Evolutionary conservation across 805 yeast genomes (phyloP), one percentile per base, ranked within the genome.

Genomic region (Candida germanica): DNA sequence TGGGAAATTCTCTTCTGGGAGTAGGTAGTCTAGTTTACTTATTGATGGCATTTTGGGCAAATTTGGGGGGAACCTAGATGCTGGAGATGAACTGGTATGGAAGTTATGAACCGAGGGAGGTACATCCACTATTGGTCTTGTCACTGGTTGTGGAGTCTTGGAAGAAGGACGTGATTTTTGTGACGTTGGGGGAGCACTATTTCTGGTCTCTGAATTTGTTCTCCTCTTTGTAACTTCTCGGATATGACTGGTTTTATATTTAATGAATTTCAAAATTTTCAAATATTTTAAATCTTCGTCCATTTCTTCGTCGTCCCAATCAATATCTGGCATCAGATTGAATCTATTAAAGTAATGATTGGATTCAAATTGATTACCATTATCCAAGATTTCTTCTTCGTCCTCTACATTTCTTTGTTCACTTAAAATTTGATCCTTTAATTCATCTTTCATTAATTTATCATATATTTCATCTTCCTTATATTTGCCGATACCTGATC

Each of bases 301-400:
- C 70, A 67, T 56, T 15, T 64, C 66, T 43, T 67, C 73, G 39
- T 68, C 72, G 40, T 68, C 73, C 73, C 73, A 67, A 46, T 67
- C 73, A 5, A 66, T 65, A n/a, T 53, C 62, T 12, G 36, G 7
- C 2, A 40, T 14, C 23, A 31, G 38, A 20, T 33, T 31, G 38
- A 45, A 45, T 13, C 44, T 45, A 22, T 37, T 29, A 14, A 41
- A 39, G 20, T 36, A 38, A 12, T 40, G 31, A 11, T 29, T 24
- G n/a, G 50, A 46, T 9, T 49, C 53, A 12, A 50, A 55, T 18
- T 49, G 61, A 9, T 52, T 57, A 13, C 26, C 35, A 15, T 53
- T 56, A 19, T 57, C 66, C 26, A 35, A 29, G 6, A 22, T 26
- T 11, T 53, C 54, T 10, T 36, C 46, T 11, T 49, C 51, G 7